Evolutionary conservation across 1,284 basidiomycete species (phyloP).

Genomic region (Ustilago xerochloae): DNA sequence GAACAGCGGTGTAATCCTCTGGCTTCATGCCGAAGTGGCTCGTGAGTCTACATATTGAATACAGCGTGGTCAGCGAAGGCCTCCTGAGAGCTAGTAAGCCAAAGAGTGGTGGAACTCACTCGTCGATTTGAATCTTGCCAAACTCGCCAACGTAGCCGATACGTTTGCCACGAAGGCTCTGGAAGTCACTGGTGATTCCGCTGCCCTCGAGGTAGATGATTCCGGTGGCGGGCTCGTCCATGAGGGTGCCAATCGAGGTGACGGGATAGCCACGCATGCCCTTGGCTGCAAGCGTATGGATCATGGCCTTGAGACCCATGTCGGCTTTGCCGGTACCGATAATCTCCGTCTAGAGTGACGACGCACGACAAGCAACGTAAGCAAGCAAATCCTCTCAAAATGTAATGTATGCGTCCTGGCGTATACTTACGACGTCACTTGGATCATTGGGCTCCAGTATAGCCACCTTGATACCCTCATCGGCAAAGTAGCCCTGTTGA

Average conservation of each 20-base stretch:
- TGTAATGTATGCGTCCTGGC: background rate
- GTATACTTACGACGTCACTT: conserved; percentile 51
- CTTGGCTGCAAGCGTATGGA: conserved; percentile 69
- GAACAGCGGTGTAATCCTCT: conserved; percentile 68
- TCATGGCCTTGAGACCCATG: conserved; percentile 69
- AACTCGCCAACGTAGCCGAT: conserved; percentile 70
- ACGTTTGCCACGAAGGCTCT: conserved; percentile 68
- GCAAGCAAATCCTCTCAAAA: no score
- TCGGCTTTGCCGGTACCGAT: conserved; percentile 69
- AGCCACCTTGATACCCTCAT: conserved; percentile 69
- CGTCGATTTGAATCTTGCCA: conserved; percentile 69
- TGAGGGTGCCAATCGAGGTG: conserved; percentile 68
- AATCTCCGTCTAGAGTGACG: conserved; percentile 45
- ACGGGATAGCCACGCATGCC: conserved; percentile 68
- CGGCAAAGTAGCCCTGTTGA: conserved; percentile 48
- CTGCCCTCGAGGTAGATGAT: conserved; percentile 69
- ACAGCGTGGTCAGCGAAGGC: no score
- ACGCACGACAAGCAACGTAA: background rate
- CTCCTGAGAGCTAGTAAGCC: no score
- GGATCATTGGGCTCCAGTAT: conserved; percentile 68
- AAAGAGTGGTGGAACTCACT: background rate
- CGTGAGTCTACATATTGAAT: conserved; percentile 43
- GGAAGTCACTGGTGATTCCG: conserved; percentile 68
- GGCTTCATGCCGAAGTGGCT: conserved; percentile 62
- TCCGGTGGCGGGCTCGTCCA: conserved; percentile 70